These are phyloP conservation scores for Aurantiochytrium sp. DNA, from an alignment of 108 stramenopile species.

Conservation along the genomic window DNA sequence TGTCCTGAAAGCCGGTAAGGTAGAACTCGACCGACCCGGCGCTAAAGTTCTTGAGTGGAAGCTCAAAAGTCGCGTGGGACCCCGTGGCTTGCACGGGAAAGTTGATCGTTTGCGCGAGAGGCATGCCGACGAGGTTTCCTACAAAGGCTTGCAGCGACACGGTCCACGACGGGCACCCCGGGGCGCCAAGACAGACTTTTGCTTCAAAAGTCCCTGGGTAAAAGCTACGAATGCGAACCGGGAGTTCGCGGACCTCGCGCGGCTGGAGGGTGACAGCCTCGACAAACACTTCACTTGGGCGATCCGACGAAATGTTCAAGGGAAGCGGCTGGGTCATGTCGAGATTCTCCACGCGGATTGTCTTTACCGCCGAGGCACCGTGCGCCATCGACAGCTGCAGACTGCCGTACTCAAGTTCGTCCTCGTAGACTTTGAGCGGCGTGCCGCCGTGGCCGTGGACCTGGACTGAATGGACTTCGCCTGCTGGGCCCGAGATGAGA, in stretches of 20 bases:
- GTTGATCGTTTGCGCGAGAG: neutral
- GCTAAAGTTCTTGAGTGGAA: neutral
- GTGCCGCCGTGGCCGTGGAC: neutral
- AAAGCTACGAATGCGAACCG: neutral
- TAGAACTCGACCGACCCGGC: neutral
- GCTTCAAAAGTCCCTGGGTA: neutral
- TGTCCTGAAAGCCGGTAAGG: neutral
- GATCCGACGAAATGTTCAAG: neutral
- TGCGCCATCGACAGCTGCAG: neutral
- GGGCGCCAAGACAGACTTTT: neutral
- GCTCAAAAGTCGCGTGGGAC: neutral
- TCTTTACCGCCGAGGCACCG: neutral
- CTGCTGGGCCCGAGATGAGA: neutral
- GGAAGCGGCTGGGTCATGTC: neutral
- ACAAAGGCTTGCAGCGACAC: neutral
- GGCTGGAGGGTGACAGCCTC: neutral
- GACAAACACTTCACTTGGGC: neutral
- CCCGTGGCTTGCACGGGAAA: conserved; percentile 6
- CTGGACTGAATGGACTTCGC: neutral
- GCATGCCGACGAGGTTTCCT: neutral
- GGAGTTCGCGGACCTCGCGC: neutral
- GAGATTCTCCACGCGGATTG: neutral
- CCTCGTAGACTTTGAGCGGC: neutral
- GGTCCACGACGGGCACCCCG: neutral
- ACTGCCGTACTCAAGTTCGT: neutral